These are phyloP conservation scores for Cryptococcus floricola DNA, from an alignment of 1,284 basidiomycete species.

Conservation along the genomic window DNA sequence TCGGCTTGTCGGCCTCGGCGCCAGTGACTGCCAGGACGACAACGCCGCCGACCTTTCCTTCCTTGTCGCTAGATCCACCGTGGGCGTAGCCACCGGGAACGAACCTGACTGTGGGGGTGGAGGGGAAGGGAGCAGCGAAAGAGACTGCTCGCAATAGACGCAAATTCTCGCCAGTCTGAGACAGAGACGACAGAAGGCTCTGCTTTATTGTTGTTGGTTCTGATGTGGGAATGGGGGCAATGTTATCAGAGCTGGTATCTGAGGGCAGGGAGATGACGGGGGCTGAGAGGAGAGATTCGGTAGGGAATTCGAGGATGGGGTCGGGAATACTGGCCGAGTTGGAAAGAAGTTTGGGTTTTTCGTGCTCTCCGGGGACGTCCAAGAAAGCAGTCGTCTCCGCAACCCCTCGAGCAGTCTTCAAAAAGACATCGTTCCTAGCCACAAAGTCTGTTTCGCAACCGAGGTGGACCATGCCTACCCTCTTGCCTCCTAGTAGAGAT, in stretches of 20 bases:
- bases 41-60: constrained; percentile 69
- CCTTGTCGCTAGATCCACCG: constrained; percentile 54
- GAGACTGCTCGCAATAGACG: constrained; percentile 68
- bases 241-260: constrained; percentile 23
- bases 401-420: constrained; percentile 70
- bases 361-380: constrained; percentile 51
- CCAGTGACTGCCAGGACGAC: constrained; percentile 61
- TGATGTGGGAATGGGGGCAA: constrained; percentile 21
- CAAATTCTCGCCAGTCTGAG: constrained; percentile 87
- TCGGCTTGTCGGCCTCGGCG: constrained; percentile 31
- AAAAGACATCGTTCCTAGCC: constrained; percentile 79
- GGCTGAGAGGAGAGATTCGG: constrained; percentile 62
- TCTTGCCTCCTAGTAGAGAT: constrained; percentile 63
- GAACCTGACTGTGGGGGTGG: constrained; percentile 53
- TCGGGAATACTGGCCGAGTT: constrained; percentile 33
- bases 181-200: constrained; percentile 73
- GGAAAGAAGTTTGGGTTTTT: constrained; percentile 28
- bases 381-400: constrained; percentile 83
- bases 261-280: constrained; percentile 60
- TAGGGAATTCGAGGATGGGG: constrained; percentile 43
- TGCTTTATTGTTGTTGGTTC: constrained; percentile 59
- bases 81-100: constrained; percentile 78
- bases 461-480: constrained; percentile 84
- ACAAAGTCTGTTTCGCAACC: constrained; percentile 99
- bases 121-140: constrained; percentile 61